Conservation (phyloP, 2,329 filamentous ascomycete genomes). For the Fusarium clavum region DNA sequence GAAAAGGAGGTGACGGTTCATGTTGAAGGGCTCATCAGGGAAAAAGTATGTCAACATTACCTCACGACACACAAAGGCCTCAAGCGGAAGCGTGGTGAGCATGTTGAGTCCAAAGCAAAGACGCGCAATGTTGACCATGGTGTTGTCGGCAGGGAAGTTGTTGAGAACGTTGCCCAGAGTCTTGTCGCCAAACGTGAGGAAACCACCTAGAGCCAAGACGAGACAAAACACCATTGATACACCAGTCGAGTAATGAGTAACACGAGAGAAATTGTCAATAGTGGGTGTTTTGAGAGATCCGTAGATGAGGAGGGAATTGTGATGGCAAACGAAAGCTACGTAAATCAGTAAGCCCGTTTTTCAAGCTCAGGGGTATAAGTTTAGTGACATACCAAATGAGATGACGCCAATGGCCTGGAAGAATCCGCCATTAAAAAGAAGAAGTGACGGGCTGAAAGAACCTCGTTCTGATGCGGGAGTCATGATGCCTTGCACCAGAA, state of each 20-base stretch:
- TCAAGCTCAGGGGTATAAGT: background rate
- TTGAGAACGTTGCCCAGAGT: conserved; percentile 97
- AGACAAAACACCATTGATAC: conserved; percentile 94
- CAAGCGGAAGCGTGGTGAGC: conserved; percentile 94
- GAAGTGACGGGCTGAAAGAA: conserved; percentile 73
- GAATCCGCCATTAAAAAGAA: conserved; percentile 87
- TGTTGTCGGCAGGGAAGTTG: conserved; percentile 92
- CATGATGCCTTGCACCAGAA: conserved; percentile 83
- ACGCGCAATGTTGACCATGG: conserved; percentile 93
- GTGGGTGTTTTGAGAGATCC: conserved; percentile 94
- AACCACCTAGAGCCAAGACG: conserved; percentile 86
- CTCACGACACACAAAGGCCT: conserved; percentile 97
- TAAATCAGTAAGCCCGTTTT: background rate
- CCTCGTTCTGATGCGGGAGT: conserved; percentile 80
- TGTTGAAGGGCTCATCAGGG: conserved; percentile 78
- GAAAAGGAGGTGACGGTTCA: conserved; percentile 86
- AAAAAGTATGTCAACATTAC: conserved; percentile 91
- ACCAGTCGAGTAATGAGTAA: conserved; percentile 93
- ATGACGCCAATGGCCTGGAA: conserved; percentile 98
- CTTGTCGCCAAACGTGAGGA: conserved; percentile 90
- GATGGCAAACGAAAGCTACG: conserved; percentile 77
- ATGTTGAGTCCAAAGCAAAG: conserved; percentile 98
- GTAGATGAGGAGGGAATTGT: conserved; percentile 98
- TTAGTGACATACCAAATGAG: conserved; percentile 79
- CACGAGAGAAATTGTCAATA: conserved; percentile 90